These are phyloP conservation scores for Zalerion maritima DNA, from an alignment of 495 filamentous ascomycete genomes.

Conservation along the genomic window DNA sequence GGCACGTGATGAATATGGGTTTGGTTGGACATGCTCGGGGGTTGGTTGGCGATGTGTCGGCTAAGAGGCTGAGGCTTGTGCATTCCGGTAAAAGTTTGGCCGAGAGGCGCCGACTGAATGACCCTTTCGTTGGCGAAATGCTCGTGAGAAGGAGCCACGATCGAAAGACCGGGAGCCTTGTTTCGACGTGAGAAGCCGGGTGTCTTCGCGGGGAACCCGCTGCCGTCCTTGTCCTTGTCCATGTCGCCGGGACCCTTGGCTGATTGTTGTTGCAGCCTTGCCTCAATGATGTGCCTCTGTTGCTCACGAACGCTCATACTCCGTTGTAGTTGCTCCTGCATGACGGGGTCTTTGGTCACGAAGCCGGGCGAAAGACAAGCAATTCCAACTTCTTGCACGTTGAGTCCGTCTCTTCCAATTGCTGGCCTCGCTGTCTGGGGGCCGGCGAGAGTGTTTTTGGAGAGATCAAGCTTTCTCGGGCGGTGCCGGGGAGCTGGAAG, in stretches of 20 bases:
- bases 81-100: slow-evolving; percentile 87
- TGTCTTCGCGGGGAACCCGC: slow-evolving; percentile 46
- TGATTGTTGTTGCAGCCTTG: slow-evolving; percentile 71
- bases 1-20: slow-evolving; percentile 89
- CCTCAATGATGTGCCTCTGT: slow-evolving; percentile 88
- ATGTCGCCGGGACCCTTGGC: slow-evolving; percentile 58
- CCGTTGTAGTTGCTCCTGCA: slow-evolving; percentile 87
- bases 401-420: slow-evolving; percentile 59
- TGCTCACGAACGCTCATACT: slow-evolving; percentile 90
- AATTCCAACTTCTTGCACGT: slow-evolving; percentile 83
- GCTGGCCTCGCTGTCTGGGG: slow-evolving; percentile 57
- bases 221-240: slow-evolving; percentile 36
- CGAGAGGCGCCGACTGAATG: slow-evolving; percentile 90
- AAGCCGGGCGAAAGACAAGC: slow-evolving; percentile 94
- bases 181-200: slow-evolving; percentile 49
- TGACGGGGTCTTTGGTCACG: slow-evolving; percentile 86
- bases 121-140: slow-evolving; percentile 93
- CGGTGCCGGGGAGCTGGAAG: slow-evolving; percentile 62
- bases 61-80: slow-evolving; percentile 70
- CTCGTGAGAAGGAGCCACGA: slow-evolving; percentile 88
- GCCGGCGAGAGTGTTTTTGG: slow-evolving; percentile 49
- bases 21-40: slow-evolving; percentile 70
- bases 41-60: slow-evolving; percentile 71
- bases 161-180: slow-evolving; percentile 81
- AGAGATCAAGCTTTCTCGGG: slow-evolving; percentile 79